A percentile compares a stretch with the other conserved stretches of the same genome.
phyloP scores from a whole-genome alignment of 306 rosid genomes.

The Fragaria ananassa region DNA sequence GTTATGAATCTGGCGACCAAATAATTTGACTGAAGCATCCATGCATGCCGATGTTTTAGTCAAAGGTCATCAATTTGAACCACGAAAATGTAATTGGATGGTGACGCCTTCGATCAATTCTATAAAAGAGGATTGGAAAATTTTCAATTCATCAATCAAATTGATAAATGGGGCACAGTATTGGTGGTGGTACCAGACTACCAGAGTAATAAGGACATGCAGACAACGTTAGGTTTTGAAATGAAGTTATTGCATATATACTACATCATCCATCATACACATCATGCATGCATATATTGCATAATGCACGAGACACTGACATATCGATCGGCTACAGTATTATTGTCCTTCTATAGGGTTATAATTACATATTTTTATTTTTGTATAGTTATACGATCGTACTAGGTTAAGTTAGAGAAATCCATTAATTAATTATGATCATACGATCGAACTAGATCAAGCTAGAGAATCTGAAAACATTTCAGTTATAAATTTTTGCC shows the following conservation, averaged over 20 bases:
- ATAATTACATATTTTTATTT: too few species aligned
- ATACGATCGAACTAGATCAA: too few species aligned
- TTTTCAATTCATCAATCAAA: background rate
- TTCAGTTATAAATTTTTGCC: too few species aligned
- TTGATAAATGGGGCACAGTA: background rate
- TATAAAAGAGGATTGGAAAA: background rate
- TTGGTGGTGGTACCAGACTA: background rate
- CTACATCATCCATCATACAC: too few species aligned
- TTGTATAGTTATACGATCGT: too few species aligned
- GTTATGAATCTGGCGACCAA: background rate
- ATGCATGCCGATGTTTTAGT: background rate
- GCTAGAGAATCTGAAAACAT: too few species aligned
- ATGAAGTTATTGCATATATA: too few species aligned
- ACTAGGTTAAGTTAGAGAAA: too few species aligned
- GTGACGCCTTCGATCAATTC: background rate
- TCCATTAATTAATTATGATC: too few species aligned
- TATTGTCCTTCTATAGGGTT: too few species aligned
- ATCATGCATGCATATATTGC: background rate
- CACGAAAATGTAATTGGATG: background rate
- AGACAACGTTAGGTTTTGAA: background rate
- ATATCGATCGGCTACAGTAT: background rate
- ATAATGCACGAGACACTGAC: background rate
- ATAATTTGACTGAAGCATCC: background rate
- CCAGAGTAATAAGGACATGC: background rate
- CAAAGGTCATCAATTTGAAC: background rate